Evolutionary conservation across 768 basidiomycete genomes (phyloP).

Genomic region (Tricholoma terreum): DNA sequence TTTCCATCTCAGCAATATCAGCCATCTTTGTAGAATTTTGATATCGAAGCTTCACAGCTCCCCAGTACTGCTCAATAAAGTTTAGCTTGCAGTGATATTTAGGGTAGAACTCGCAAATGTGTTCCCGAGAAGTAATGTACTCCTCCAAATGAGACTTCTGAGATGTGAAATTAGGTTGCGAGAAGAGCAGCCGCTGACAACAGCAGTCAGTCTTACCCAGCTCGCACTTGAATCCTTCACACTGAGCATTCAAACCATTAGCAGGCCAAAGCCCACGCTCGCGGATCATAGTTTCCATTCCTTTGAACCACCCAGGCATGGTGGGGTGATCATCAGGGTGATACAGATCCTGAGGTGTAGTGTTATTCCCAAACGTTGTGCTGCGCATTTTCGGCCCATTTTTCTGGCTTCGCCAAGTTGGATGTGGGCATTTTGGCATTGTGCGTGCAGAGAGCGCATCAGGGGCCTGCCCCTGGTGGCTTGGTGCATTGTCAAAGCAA

Average conservation of each 20-base stretch:
- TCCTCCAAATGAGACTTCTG: constrained; percentile 26
- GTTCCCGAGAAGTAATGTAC: constrained; percentile 18
- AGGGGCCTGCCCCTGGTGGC: constrained; percentile 17
- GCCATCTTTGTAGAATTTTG: constrained; percentile 15
- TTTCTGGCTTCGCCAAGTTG: constrained; percentile 11
- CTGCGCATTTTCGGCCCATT: constrained; percentile 24
- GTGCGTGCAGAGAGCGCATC: too few species aligned
- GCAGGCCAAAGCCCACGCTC: constrained; percentile 14
- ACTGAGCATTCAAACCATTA: constrained; percentile 20
- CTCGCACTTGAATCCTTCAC: constrained; percentile 20
- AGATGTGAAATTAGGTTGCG: constrained; percentile 15
- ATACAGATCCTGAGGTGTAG: constrained; percentile 29
- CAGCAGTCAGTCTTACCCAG: constrained; percentile 15
- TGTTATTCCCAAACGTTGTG: constrained; percentile 15
- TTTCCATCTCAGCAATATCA: constrained; percentile 24
- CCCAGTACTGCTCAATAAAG: constrained; percentile 19
- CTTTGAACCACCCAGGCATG: constrained; percentile 34
- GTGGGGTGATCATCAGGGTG: constrained; percentile 26
- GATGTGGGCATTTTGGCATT: too few species aligned
- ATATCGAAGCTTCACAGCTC: constrained; percentile 33
- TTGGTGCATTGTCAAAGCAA: not conserved
- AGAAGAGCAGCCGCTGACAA: constrained; percentile 14
- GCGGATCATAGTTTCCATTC: constrained; percentile 23
- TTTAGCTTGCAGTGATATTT: too few species aligned
- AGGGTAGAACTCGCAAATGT: constrained; percentile 5